Base-by-base conservation (phyloP, 2,329 filamentous ascomycete species). In the Pyrenophora tritici-repentis region DNA sequence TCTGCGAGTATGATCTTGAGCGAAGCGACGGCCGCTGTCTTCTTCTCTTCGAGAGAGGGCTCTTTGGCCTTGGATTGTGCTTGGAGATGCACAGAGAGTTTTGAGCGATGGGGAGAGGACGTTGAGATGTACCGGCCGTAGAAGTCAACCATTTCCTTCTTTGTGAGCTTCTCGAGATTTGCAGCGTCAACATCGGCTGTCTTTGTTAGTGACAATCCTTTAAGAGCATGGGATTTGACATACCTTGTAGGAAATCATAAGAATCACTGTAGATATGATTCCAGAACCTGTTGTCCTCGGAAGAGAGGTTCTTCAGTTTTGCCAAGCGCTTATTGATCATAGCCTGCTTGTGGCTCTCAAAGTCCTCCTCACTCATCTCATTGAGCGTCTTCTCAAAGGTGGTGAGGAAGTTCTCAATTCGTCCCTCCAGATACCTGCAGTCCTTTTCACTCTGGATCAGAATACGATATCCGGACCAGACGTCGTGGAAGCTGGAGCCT, bases 361-460 rank as follows among this genome's bases (percentile, higher is more conserved):
- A 97, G 8, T 93, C 90, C 1, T 84, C 79, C 1, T 93, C 86
- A 3, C 82, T 82, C 92, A 97, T 96, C 2, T 86, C 80, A 38
- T 84, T 79, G 18, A 97, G 74, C 2, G 78, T 86, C 36, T 83
- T 78, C 16, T 81, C 83, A 56, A 91, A 91, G 12, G 80, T 79
- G 18, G 78, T 78, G 34, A 99, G 75, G 79, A 97, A 97, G 2
- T 85, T 81, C 66, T 97, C 91, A 55, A 97, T 96, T 16, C 94
- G 86, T 4, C 85, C 83, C 68, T 97, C 92, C 2, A 99, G 79
- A 66, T 95, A 97, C 35, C 87, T 81, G 0, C 90, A 88, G 2
- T 87, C 86, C 69, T 88, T 88, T 75, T 99, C 93, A 69, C 91
- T 96, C 77, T 99, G 94, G 24, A 99, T 91, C 55, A 97, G 83